Base-by-base conservation (phyloP, 2,329 filamentous ascomycete species). In the Colletotrichum agaves region DNA sequence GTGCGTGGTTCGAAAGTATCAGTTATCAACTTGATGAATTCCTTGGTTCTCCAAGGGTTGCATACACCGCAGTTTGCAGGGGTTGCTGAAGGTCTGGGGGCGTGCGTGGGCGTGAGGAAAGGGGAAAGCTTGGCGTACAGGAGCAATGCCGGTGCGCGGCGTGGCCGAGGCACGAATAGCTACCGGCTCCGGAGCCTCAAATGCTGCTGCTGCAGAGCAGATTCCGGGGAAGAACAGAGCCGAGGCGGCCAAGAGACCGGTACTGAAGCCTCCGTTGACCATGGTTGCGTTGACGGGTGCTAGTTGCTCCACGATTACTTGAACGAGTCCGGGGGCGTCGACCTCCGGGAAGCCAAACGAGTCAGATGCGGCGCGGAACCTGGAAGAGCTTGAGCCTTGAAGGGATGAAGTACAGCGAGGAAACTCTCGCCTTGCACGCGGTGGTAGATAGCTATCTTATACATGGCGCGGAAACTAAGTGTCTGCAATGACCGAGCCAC, bases 81-180 rank as follows among this genome's bases (percentile, higher is more conserved):
- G n/a, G n/a, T 23, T 15, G 11, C 6, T 37, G 11, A 23, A 35
- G 13, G 31, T 35, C 21, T 46, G 7, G 4, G 17, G 7, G n/a
- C n/a, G n/a, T n/a, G n/a, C 13, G 23, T 23, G 21, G 43, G 31
- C 7, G 13, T 15, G 56, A 49, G n/a, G 17, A 49, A 44, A 19
- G 13, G 56, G 41, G 41, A 15, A n/a, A 46, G 21, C 8, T 49
- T 59, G 41, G 43, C 43, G 17, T 59, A 59, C 56, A 39, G 56
- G 56, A 47, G 43, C 56, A 59, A 49, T 59, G 8, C 56, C 56
- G 43, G 56, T 59, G 17, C 56, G 43, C 27, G 33, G 31, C 15
- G 43, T 59, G 11, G 44, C 5, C 21, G 23, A 7, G 10, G 37
- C 53, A 57, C 53, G 53, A 57, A 46, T 57, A 23, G 53, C 39